Conservation (phyloP, 345 rosid species). For the Ceriops tagal region DNA sequence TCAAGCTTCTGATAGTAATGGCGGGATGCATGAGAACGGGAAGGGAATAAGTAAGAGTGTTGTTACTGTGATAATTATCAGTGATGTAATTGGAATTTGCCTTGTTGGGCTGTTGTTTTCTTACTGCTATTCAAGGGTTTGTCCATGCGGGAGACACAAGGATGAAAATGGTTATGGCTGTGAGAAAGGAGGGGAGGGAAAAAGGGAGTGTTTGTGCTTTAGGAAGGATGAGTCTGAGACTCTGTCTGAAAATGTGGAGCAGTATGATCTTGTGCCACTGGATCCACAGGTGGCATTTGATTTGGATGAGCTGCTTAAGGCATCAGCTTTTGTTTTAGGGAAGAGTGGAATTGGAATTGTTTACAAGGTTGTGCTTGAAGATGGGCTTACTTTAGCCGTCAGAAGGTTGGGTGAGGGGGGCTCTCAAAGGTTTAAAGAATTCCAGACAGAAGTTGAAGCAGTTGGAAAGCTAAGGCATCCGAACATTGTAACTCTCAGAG, state of each 20-base stretch:
- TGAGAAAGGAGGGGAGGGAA: conserved; percentile 57
- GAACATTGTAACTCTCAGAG: conserved; percentile 74
- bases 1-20: conserved; percentile 29
- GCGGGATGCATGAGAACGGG: conserved; percentile 39
- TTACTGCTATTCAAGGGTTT: conserved; percentile 69
- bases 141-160: conserved; percentile 37
- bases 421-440: conserved; percentile 91
- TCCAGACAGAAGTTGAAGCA: conserved; percentile 94
- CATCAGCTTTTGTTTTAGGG: conserved; percentile 92
- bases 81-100: conserved; percentile 87
- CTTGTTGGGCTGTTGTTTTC: conserved; percentile 78
- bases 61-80: conserved; percentile 59
- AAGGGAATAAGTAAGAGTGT: conserved; percentile 58
- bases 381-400: conserved; percentile 79
- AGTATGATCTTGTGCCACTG: conserved; percentile 68
- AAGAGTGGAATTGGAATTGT: conserved; percentile 96
- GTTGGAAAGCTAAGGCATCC: conserved; percentile 92
- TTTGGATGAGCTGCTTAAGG: conserved; percentile 91
- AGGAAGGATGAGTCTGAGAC: conserved; percentile 76
- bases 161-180: conserved; percentile 42
- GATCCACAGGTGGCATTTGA: conserved; percentile 77
- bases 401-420: conserved; percentile 97
- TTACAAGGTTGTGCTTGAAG: conserved; percentile 94
- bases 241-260: conserved; percentile 70
- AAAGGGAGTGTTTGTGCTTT: conserved; percentile 66